These are phyloP conservation scores for Tritrichomonas musculus DNA, from an alignment of 208 protist genomes.

Conservation along the genomic window DNA sequence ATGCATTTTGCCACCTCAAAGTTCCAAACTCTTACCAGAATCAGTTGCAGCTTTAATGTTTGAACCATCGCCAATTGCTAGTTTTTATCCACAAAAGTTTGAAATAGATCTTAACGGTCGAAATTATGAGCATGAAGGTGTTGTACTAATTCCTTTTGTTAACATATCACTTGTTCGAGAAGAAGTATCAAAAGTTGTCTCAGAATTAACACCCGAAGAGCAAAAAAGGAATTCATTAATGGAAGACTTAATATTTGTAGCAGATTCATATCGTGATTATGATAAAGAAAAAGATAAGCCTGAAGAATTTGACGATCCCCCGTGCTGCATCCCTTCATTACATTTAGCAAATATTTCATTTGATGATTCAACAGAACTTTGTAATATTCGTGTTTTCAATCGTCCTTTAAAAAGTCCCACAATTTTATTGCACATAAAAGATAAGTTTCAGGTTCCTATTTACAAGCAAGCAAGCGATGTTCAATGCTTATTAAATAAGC, in stretches of 20 bases:
- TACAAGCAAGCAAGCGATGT: background rate
- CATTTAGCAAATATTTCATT: background rate
- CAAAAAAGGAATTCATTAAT: background rate
- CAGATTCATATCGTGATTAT: too few relatives aligned
- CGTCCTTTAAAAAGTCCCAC: background rate
- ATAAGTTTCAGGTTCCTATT: background rate
- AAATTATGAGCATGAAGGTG: background rate
- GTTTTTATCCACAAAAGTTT: background rate
- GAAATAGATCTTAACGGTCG: background rate
- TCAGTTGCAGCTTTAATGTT: background rate
- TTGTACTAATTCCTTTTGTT: background rate
- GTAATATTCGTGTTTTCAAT: background rate
- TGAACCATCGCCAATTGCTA: background rate
- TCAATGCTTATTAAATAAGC: background rate
- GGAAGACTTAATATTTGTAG: background rate
- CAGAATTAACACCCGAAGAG: background rate
- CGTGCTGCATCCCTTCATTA: background rate
- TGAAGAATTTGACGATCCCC: background rate
- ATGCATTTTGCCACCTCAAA: background rate
- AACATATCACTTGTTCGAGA: background rate
- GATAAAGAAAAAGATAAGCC: background rate
- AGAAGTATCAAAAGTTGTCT: background rate
- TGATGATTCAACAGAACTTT: background rate
- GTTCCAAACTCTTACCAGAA: background rate
- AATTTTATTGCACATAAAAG: background rate